These are phyloP conservation scores for Terfezia boudieri DNA, from an alignment of 495 filamentous ascomycete species.

Conservation along the genomic window DNA sequence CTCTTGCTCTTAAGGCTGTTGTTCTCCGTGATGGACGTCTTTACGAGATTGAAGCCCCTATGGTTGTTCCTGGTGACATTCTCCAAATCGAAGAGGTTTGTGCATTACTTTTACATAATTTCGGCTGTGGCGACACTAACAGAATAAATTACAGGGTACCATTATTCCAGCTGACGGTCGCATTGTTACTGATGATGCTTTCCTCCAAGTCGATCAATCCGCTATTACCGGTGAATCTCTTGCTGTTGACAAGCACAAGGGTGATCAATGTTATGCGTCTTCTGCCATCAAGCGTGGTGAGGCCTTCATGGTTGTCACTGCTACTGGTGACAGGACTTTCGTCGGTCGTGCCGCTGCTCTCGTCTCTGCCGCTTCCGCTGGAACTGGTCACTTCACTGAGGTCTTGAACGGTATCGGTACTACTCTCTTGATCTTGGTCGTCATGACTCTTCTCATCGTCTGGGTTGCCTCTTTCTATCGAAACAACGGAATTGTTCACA, in stretches of 20 bases:
- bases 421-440: conserved; percentile 55
- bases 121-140: neutral
- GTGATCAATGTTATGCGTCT: conserved; percentile 59
- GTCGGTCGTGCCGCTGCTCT: conserved; percentile 74
- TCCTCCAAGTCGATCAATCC: conserved; percentile 81
- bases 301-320: conserved; percentile 56
- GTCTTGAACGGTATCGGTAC: conserved; percentile 74
- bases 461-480: conserved; percentile 80
- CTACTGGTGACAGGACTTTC: conserved; percentile 70
- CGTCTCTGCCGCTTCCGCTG: conserved; percentile 47
- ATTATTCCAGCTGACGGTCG: conserved; percentile 78
- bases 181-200: conserved; percentile 53
- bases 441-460: conserved; percentile 55
- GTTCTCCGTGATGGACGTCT: conserved; percentile 56
- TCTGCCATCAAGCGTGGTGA: conserved; percentile 78
- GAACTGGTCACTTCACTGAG: conserved; percentile 70
- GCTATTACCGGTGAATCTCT: conserved; percentile 82
- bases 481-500: conserved; percentile 47
- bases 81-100: conserved; percentile 58
- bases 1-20: conserved; percentile 62
- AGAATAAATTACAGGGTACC: conserved; percentile 32
- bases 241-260: conserved; percentile 66
- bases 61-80: conserved; percentile 79
- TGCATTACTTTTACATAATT: neutral
- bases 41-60: conserved; percentile 48